Base-by-base conservation (phyloP, 2,329 filamentous ascomycete species). In the Arthrocladium fulminans region DNA sequence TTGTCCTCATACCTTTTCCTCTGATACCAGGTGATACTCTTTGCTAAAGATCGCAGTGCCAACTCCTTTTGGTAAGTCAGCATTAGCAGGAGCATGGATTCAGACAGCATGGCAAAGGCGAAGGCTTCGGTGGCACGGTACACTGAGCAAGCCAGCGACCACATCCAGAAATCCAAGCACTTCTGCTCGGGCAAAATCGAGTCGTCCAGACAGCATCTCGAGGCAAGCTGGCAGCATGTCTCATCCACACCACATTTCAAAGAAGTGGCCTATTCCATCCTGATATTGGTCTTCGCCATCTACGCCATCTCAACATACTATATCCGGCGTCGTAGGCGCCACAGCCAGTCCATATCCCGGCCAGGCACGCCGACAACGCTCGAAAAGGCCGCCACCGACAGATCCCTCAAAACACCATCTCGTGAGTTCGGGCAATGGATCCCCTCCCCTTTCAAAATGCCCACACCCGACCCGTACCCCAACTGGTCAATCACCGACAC, bases 401-500 rank as follows among this genome's bases (percentile, higher is more conserved):
- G 12, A 17, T 47, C 47, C 34, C 35, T 43, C 37, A 41, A 48
- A 9, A n/a, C 34, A 2, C n/a, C 49, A n/a, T 38, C 53, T 8
- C 53, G 54, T n/a, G 46, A 52, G 48, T 50, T 52, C 19, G 51
- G 60, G 68, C 73, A 73, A 67, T 85, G 81, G 80, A 64, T 58
- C 3, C 74, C 79, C 0, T 73, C 71, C 10, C 56, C 67, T 45
- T 88, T 83, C 69, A 72, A 73, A 51, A 70, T 79, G 2, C 82
- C 83, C 1, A 61, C 67, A 1, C 78, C 82, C 3, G 46, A 66
- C 0, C 78, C 84, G 0, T 87, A 85, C 57, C 77, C 78, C 0
- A 65, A 78, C 61, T 89, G 85, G 83, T 79, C 81, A 37, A 63
- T 88, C 29, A 70, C 76, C 20, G 67, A 69, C n/a, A 86, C 83